Evolutionary conservation across 768 basidiomycete genomes (phyloP).

Genomic region (Nidularia pulvinata): DNA sequence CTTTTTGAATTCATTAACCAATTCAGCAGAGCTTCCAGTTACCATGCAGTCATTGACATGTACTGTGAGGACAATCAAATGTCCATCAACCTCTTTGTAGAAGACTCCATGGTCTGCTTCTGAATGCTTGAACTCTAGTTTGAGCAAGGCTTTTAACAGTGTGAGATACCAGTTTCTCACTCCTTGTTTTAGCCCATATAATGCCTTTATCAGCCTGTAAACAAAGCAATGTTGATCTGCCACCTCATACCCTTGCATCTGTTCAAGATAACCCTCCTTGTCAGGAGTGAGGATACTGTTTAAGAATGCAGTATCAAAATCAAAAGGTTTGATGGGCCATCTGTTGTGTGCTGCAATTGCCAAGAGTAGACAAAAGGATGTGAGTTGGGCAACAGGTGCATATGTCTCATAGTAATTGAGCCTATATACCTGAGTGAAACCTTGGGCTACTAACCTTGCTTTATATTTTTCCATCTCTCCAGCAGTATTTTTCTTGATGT

Average conservation of each 20-base stretch:
- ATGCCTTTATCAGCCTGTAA: background rate
- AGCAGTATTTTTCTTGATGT: too few relatives aligned
- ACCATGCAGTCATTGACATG: slow-evolving; percentile 4
- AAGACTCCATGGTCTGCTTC: too few relatives aligned
- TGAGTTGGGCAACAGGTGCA: background rate
- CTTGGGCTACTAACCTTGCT: too few relatives aligned
- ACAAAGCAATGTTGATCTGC: background rate
- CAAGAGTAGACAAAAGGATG: too few relatives aligned
- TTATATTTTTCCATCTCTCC: too few relatives aligned
- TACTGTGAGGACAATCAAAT: too few relatives aligned
- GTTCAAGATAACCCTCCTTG: background rate
- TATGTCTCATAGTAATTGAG: too few relatives aligned
- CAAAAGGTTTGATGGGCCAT: too few relatives aligned
- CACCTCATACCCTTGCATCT: background rate
- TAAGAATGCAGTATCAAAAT: too few relatives aligned
- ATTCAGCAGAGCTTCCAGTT: slow-evolving; percentile 13
- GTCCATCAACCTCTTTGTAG: too few relatives aligned
- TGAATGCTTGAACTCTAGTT: background rate
- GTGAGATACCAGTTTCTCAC: background rate
- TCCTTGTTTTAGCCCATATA: background rate
- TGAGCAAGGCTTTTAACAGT: background rate
- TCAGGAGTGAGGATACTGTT: background rate
- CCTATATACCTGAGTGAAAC: too few relatives aligned
- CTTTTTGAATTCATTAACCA: slow-evolving; percentile 16
- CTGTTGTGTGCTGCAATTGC: too few relatives aligned